Percentiles rank a stretch among this genome's conserved stretches.
These are phyloP conservation scores for Pythium phragmiticola DNA, from an alignment of 352 stramenopile genomes.

Conservation along the genomic window DNA sequence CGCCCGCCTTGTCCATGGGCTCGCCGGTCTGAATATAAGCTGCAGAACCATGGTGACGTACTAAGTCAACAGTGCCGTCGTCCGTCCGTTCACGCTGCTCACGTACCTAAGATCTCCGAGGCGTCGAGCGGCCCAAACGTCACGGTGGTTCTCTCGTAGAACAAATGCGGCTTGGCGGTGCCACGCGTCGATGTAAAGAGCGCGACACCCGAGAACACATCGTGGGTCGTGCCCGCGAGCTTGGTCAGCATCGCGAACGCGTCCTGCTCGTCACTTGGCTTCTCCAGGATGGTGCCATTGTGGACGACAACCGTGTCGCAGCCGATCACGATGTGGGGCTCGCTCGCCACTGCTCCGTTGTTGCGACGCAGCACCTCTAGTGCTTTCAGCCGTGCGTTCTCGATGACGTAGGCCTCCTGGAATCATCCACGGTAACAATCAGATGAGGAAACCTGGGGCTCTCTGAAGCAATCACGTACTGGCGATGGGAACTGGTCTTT, in stretches of 20 bases:
- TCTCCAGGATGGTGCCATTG: conserved; percentile 87
- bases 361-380: conserved; percentile 64
- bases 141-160: conserved; percentile 66
- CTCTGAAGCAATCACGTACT: conserved; percentile 18
- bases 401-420: conserved; percentile 71
- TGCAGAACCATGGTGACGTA: conserved; percentile 9
- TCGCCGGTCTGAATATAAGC: conserved; percentile 89
- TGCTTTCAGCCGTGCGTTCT: conserved; percentile 79
- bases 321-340: conserved; percentile 63
- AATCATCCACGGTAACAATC: not conserved
- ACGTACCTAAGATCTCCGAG: conserved; percentile 61
- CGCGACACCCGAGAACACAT: conserved; percentile 89
- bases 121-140: conserved; percentile 55
- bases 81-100: not conserved
- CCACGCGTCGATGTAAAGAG: conserved; percentile 55
- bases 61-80: not conserved
- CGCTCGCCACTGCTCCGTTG: conserved; percentile 8
- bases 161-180: conserved; percentile 50
- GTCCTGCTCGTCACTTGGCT: conserved; percentile 79
- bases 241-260: conserved; percentile 77
- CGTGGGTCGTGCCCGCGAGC: conserved; percentile 69
- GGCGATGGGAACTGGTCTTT: conserved; percentile 68
- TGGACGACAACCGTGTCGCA: conserved; percentile 90
- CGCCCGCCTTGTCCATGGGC: conserved; percentile 92
- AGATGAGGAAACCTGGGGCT: too few species aligned